These are phyloP conservation scores for Russula griseocarnosa DNA, from an alignment of 768 basidiomycete genomes.

Conservation along the genomic window DNA sequence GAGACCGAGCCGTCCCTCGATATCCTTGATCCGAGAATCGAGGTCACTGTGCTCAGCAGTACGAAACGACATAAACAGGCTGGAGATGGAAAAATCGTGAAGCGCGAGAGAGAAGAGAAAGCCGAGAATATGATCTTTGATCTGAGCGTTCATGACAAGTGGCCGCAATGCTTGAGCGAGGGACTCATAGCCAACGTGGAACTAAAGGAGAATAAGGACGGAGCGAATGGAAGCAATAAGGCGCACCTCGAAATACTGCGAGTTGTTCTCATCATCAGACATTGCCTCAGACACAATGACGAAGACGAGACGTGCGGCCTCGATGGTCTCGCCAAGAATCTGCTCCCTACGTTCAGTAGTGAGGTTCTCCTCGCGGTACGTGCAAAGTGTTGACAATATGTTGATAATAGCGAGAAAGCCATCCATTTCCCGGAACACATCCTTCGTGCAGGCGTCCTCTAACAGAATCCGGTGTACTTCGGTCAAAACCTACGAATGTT, in stretches of 20 bases:
- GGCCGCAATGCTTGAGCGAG: slow-evolving; percentile 56
- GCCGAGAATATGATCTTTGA: slow-evolving; percentile 56
- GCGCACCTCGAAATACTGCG: slow-evolving; percentile 64
- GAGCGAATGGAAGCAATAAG: background rate
- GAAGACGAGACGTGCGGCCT: slow-evolving; percentile 59
- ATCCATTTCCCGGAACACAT: slow-evolving; percentile 76
- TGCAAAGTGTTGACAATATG: slow-evolving; percentile 57
- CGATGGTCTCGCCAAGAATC: slow-evolving; percentile 40
- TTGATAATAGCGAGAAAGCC: slow-evolving; percentile 75
- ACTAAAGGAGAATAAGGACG: slow-evolving; percentile 35
- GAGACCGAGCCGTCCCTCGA: slow-evolving; percentile 40
- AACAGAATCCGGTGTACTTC: slow-evolving; percentile 67
- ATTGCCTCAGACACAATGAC: slow-evolving; percentile 62
- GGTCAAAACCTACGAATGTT: slow-evolving; percentile 47
- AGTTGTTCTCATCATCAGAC: slow-evolving; percentile 51
- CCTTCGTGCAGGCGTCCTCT: slow-evolving; percentile 62
- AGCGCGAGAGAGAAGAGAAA: slow-evolving; percentile 65
- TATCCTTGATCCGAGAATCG: slow-evolving; percentile 43
- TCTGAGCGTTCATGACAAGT: slow-evolving; percentile 46
- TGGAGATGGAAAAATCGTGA: slow-evolving; percentile 55
- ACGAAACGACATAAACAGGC: slow-evolving; percentile 51
- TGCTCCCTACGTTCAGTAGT: slow-evolving; percentile 41
- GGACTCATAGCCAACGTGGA: slow-evolving; percentile 59
- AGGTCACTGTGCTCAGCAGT: slow-evolving; percentile 42
- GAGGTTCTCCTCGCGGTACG: slow-evolving; percentile 34